Percentiles rank a stretch among this genome's conserved stretches.
Evolutionary conservation across 1,284 basidiomycete species (phyloP).

Genomic region (Austroboletus olivaceoglutinosus): DNA sequence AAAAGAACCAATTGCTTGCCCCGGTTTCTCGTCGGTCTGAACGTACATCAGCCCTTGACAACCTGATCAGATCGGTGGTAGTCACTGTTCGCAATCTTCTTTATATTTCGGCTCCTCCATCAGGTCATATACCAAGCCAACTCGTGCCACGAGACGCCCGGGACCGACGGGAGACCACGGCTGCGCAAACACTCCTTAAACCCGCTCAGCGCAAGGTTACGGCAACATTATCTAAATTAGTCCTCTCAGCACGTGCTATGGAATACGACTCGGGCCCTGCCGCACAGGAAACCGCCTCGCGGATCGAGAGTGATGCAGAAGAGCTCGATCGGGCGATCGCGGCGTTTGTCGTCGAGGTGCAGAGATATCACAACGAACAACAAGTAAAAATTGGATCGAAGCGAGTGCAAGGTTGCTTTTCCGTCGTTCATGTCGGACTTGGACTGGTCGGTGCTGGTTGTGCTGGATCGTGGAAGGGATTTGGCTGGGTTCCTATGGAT

Average conservation of each 20-base stretch:
- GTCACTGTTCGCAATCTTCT: conserved; percentile 69
- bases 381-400: conserved; percentile 42
- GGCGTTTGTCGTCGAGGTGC: conserved; percentile 71
- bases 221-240: conserved; percentile 72
- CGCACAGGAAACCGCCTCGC: conserved; percentile 60
- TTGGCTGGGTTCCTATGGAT: conserved; percentile 64
- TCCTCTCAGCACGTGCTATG: conserved; percentile 73
- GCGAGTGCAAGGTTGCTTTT: conserved; percentile 62
- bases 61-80: conserved; percentile 64
- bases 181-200: conserved; percentile 61
- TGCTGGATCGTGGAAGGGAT: conserved; percentile 73
- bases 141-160: conserved; percentile 53
- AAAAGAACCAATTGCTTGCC: conserved; percentile 51
- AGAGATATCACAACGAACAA: conserved; percentile 50
- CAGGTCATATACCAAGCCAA: conserved; percentile 58
- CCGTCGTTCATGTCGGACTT: conserved; percentile 61
- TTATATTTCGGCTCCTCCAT: conserved; percentile 65
- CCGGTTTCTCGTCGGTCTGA: conserved; percentile 47
- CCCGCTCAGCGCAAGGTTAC: conserved; percentile 75
- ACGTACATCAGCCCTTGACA: conserved; percentile 58
- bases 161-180: conserved; percentile 41
- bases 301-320: conserved; percentile 73
- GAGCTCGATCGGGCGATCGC: conserved; percentile 75
- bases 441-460: conserved; percentile 72
- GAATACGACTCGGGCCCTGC: conserved; percentile 69